phyloP scores from a whole-genome alignment of 257 asterid genomes.

The Przewalskia tangutica region DNA sequence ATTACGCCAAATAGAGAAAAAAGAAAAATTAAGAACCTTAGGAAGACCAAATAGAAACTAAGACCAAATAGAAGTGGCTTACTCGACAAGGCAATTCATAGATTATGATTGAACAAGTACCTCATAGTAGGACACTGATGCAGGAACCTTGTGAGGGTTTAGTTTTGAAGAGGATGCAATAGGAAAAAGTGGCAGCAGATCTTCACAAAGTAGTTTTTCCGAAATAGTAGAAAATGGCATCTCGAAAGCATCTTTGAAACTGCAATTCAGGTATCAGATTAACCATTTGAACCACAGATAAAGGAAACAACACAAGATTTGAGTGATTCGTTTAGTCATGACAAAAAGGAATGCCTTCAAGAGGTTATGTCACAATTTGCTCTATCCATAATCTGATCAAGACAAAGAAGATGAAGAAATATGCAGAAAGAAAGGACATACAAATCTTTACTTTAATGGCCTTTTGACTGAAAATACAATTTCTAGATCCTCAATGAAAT shows the following conservation, averaged over 20 bases:
- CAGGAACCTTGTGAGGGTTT: conserved; percentile 28
- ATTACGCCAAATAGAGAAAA: neutral
- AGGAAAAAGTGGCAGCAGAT: conserved; percentile 82
- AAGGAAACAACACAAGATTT: conserved; percentile 1
- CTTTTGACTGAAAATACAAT: neutral
- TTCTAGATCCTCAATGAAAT: neutral
- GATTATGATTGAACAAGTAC: conserved; percentile 19
- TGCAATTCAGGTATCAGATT: conserved; percentile 25
- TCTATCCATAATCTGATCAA: neutral
- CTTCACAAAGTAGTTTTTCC: conserved; percentile 56
- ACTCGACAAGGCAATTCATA: neutral
- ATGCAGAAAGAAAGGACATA: neutral
- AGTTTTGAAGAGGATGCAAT: conserved; percentile 28
- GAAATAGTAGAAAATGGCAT: conserved; percentile 85
- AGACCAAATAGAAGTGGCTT: neutral
- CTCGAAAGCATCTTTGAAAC: conserved; percentile 85
- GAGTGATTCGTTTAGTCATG: neutral
- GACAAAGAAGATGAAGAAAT: neutral
- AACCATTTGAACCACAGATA: conserved; percentile 9
- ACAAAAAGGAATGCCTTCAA: neutral
- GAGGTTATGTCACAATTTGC: neutral
- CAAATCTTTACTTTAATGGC: neutral
- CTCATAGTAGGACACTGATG: conserved; percentile 73
- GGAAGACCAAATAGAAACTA: neutral
- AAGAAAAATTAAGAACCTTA: neutral